Base-by-base conservation (phyloP, 2,329 filamentous ascomycete species). In the Trichophyton rubrum region DNA sequence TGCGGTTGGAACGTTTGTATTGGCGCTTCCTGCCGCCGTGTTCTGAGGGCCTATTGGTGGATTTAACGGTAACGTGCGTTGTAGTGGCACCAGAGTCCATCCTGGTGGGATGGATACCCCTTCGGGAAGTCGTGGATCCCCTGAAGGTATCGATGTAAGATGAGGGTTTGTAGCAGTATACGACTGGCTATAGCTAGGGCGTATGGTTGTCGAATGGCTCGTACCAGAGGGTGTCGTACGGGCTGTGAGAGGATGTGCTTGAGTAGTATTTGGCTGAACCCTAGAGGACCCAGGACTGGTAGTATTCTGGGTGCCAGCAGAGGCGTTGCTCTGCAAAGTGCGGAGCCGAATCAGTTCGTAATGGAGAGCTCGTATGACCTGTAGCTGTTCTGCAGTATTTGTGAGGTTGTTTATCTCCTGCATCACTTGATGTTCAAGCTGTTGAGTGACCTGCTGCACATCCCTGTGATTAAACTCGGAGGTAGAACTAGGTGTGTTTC, bases 371-470 rank as follows among this genome's bases (percentile, higher is more conserved):
- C 85, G 81, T n/a, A 90, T 75, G n/a, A 82, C 75, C 56, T 84
- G 80, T 3, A 91, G 70, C 69, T 93, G 87, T 38, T 85, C 81
- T 58, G 87, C 82, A 15, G 84, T 82, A 38, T 81, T 68, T 53
- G 85, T 82, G 17, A 92, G 75, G 47, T 75, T 76, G 55, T 82
- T 78, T 38, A 89, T 79, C 68, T 91, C 87, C 60, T 84, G 81
- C 65, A 85, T 78, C 24, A 93, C 78, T 59, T 87, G 82, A 60
- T 85, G 81, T 65, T 90, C 86, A 13, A 89, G 79, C 45, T 85
- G 80, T 38, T 80, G 76, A 38, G 93, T 74, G 60, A 89, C 83
- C 22, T 57, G 73, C 57, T 83, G 79, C 27, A 87, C 79, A 64
- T 67, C 68, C 35, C 66, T 61, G 59, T 66, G 60, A 55, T 62